phyloP scores from a whole-genome alignment of 2,329 filamentous ascomycete genomes.

The Pseudogymnoascus sp. region DNA sequence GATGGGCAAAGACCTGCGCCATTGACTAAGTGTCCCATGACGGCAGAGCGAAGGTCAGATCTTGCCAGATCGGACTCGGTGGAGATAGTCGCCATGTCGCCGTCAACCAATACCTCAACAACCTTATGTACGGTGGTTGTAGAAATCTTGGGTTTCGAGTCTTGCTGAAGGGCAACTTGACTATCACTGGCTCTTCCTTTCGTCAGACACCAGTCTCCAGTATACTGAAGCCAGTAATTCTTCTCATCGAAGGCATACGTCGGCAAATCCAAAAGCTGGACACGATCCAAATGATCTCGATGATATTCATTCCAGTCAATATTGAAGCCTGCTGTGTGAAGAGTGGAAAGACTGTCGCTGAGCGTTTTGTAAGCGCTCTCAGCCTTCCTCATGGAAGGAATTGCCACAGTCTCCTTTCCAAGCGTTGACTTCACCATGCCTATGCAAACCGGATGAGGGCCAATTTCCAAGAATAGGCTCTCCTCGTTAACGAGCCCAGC shows the following conservation, averaged over 20 bases:
- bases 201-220: constrained; percentile 59
- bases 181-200: constrained; percentile 40
- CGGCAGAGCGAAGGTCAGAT: constrained; percentile 43
- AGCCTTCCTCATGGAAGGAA: constrained; percentile 52
- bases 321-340: constrained; percentile 53
- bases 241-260: constrained; percentile 62
- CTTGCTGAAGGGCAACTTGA: constrained; percentile 9
- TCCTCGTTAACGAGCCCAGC: constrained; percentile 53
- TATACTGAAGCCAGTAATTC: constrained; percentile 56
- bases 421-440: constrained; percentile 60
- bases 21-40: constrained; percentile 52
- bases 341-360: constrained; percentile 44
- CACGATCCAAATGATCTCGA: constrained; percentile 47
- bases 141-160: constrained; percentile 39
- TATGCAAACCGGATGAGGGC: constrained; percentile 62
- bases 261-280: constrained; percentile 55
- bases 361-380: constrained; percentile 59
- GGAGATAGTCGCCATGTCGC: constrained; percentile 41
- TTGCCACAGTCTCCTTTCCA: constrained; percentile 43
- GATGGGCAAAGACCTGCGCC: constrained; percentile 49
- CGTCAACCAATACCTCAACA: constrained; percentile 43
- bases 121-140: constrained; percentile 49
- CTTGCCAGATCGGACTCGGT: constrained; percentile 48
- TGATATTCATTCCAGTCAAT: constrained; percentile 67
- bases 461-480: constrained; percentile 64